Evolutionary conservation across 1,284 basidiomycete genomes (phyloP).

Genomic region (Ceratobasidium papillatum): DNA sequence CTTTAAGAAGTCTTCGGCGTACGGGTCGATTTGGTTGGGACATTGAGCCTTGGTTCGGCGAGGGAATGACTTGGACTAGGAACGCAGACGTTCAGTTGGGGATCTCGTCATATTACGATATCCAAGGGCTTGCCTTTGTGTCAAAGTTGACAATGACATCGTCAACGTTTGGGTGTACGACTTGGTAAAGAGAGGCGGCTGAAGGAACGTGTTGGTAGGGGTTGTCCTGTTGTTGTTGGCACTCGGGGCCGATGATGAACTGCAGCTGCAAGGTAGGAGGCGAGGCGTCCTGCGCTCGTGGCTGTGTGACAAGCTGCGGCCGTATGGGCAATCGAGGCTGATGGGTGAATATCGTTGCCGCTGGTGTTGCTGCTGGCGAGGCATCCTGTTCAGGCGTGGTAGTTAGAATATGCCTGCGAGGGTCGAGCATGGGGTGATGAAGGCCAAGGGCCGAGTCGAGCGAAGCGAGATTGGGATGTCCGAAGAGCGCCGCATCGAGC

Average conservation of each 20-base stretch:
- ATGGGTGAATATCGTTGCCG: not conserved
- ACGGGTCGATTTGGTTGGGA: constrained; percentile 52
- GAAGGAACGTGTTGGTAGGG: constrained; percentile 33
- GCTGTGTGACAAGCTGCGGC: constrained; percentile 34
- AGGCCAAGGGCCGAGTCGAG: constrained; percentile 35
- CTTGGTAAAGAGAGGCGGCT: constrained; percentile 41
- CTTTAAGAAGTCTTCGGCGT: constrained; percentile 57
- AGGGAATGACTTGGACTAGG: constrained; percentile 37
- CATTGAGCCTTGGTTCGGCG: constrained; percentile 47
- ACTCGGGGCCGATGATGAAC: constrained; percentile 39
- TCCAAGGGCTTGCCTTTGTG: constrained; percentile 15
- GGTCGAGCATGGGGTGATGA: constrained; percentile 29
- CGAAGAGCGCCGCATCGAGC: constrained; percentile 29
- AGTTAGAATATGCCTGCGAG: constrained; percentile 8
- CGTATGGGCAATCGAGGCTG: constrained; percentile 5
- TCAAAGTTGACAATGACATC: constrained; percentile 42
- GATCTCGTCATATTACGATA: not conserved
- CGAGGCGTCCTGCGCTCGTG: constrained; percentile 31
- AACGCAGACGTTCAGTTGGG: constrained; percentile 13
- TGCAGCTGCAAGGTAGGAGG: constrained; percentile 20
- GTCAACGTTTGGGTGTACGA: constrained; percentile 40
- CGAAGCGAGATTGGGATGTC: constrained; percentile 29
- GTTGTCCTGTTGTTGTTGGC: not conserved
- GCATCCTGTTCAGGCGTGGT: constrained; percentile 10
- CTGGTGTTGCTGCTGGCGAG: not conserved